Evolutionary conservation across 1,139 yeast genomes (phyloP), one percentile per base, ranked within the genome.

Genomic region (Scheffersomyces lignicola): DNA sequence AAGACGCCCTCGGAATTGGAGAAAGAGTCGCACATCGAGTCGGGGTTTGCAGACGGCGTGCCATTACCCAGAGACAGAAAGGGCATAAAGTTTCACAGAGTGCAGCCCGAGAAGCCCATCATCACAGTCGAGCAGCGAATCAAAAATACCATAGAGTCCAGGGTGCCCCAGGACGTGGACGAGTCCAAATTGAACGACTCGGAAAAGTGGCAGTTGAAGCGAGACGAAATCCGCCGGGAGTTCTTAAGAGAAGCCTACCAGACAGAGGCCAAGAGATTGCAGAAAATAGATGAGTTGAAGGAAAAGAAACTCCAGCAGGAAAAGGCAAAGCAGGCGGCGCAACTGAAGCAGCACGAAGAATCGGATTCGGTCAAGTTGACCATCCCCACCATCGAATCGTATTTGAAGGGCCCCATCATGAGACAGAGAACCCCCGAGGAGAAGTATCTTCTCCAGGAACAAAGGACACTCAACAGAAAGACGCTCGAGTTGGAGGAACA

Each of bases 21-120:
- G 11, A 58, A 58, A 35, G 77, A 73, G 32, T 68, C 75, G 20
- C 72, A 71, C 38, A 60, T 69, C 15, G 79, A 63, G 32, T 71
- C 64, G 29, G 95, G 95, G 16, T 88, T 82, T 59, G 87, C 88
- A 12, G 84, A 81, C 39, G 85, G 82, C 30, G 76, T 84, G 10
- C 76, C 80, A 48, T 80, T 83, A 43, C 96, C 97, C 32, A 70
- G 61, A 42, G 54, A 62, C 40, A 44, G 33, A 17, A 26, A 31
- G 21, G 22, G 26, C 7, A 15, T 39, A n/a, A 48, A 41, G 13
- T 58, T 65, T 42, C 49, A 57, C 34, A 58, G 74, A 32, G 40
- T 44, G 15, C 78, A 82, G 27, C 67, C 72, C 6, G 67, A 69
- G 11, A 76, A 77, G 36, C 70, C 72, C 31, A 79, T 76, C 23